Conservation (phyloP, 1,139 yeast species). For the Candida pseudoviswanathii region DNA sequence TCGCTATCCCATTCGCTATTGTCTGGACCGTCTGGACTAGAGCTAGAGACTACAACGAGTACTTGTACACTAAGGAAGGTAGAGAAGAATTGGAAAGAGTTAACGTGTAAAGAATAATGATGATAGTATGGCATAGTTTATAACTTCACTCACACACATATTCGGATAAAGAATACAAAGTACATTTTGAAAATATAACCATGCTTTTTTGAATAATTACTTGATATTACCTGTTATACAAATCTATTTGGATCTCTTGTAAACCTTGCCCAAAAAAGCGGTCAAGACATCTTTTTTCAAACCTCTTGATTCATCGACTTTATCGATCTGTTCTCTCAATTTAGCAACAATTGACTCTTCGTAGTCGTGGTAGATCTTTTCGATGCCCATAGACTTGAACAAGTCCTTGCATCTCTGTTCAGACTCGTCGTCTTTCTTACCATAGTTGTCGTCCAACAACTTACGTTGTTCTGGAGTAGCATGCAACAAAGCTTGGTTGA, state of each 20-base stretch:
- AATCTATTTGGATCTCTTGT: slow-evolving; percentile 82
- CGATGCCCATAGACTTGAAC: slow-evolving; percentile 74
- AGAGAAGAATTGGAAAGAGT: slow-evolving; percentile 88
- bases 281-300: slow-evolving; percentile 84
- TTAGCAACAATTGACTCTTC: slow-evolving; percentile 77
- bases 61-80: slow-evolving; percentile 96
- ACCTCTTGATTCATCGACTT: slow-evolving; percentile 87
- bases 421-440: slow-evolving; percentile 69
- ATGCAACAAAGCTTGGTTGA: slow-evolving; percentile 86
- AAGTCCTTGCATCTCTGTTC: slow-evolving; percentile 76
- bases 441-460: slow-evolving; percentile 84
- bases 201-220: background rate
- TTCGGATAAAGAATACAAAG: background rate
- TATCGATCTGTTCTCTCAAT: slow-evolving; percentile 62
- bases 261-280: slow-evolving; percentile 84
- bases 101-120: slow-evolving; percentile 50
- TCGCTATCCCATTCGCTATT: slow-evolving; percentile 74
- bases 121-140: background rate
- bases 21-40: slow-evolving; percentile 87
- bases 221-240: background rate
- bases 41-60: slow-evolving; percentile 91
- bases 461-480: slow-evolving; percentile 82
- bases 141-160: too few species aligned
- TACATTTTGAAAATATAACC: background rate
- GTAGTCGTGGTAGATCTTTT: slow-evolving; percentile 70